These are phyloP conservation scores for Aeschynomene evenia DNA, from an alignment of 306 rosid genomes.

Conservation along the genomic window DNA sequence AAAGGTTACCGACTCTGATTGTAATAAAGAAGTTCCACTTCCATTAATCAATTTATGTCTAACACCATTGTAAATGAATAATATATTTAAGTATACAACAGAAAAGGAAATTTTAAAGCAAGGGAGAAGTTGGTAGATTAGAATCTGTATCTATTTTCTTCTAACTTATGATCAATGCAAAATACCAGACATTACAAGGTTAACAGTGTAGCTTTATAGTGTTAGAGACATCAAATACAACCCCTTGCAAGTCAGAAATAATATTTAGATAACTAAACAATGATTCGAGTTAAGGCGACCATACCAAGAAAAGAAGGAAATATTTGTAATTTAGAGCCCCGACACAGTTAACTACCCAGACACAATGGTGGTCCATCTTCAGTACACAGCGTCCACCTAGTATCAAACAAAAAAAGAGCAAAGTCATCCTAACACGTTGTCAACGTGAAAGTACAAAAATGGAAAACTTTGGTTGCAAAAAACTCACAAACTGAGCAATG, in stretches of 20 bases:
- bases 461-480: neutral
- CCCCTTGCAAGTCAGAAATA: constrained; percentile 16
- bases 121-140: neutral
- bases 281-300: constrained; percentile 28
- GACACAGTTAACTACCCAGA: constrained; percentile 98
- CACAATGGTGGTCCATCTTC: constrained; percentile 99
- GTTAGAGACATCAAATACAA: constrained; percentile 13
- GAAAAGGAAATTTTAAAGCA: constrained; percentile 16
- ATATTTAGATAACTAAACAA: neutral
- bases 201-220: constrained; percentile 1
- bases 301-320: constrained; percentile 94
- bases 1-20: neutral
- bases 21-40: constrained; percentile 20
- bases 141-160: neutral
- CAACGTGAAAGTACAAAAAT: neutral
- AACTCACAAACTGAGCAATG: constrained; percentile 99
- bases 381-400: constrained; percentile 97
- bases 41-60: neutral
- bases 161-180: neutral
- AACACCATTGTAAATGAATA: neutral
- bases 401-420: constrained; percentile 24
- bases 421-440: constrained; percentile 2
- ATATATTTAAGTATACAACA: neutral
- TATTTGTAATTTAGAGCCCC: constrained; percentile 94
- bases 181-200: neutral